phyloP scores from a whole-genome alignment of 257 asterid genomes.

The Solanum dulcamara region DNA sequence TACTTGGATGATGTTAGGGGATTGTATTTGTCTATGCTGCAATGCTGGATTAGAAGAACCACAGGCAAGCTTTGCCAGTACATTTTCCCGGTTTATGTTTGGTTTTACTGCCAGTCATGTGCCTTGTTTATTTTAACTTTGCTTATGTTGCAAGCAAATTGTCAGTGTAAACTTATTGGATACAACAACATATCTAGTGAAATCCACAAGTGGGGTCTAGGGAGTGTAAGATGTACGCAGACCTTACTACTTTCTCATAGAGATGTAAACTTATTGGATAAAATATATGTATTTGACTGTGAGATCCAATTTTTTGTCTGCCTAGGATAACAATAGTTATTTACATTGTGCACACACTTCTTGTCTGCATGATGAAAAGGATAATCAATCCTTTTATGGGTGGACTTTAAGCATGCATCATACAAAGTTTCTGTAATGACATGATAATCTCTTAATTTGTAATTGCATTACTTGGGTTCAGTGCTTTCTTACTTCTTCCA shows the following conservation, averaged over 20 bases:
- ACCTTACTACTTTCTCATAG: too few relatives aligned
- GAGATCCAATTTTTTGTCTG: not conserved
- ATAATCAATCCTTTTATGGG: not conserved
- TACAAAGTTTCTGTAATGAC: not conserved
- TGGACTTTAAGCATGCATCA: not conserved
- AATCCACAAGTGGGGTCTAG: too few relatives aligned
- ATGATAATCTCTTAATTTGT: not conserved
- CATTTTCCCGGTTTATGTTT: not conserved
- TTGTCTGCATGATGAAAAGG: not conserved
- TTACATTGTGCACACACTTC: not conserved
- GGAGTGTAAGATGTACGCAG: too few relatives aligned
- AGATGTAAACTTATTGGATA: not conserved
- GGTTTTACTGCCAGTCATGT: not conserved
- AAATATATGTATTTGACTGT: not conserved
- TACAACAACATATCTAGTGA: too few relatives aligned
- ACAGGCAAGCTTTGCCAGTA: not conserved
- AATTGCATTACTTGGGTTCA: not conserved
- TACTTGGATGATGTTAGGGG: not conserved
- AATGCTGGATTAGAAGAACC: not conserved
- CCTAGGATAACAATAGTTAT: not conserved
- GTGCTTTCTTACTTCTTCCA: not conserved
- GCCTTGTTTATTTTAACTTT: not conserved
- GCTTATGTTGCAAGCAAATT: not conserved
- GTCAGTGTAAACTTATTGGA: not conserved
- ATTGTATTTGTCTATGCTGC: not conserved